Evolutionary conservation across 768 basidiomycete genomes (phyloP).

Genomic region (Lentinus brumalis): DNA sequence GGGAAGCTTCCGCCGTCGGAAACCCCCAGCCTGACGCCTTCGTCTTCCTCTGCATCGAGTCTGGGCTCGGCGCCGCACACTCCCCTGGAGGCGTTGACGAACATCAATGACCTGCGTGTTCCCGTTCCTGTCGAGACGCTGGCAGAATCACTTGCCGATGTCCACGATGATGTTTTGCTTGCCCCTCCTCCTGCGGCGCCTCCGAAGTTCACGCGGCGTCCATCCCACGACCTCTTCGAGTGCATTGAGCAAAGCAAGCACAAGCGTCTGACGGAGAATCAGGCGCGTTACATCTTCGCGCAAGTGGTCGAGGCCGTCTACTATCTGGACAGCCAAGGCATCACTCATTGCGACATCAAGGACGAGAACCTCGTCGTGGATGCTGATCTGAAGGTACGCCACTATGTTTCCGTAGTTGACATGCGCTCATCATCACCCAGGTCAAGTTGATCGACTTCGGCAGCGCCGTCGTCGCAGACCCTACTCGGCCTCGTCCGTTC

Average conservation of each 20-base stretch:
- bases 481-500: conserved; percentile 58
- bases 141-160: neutral
- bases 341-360: conserved; percentile 95
- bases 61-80: conserved; percentile 45
- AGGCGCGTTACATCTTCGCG: conserved; percentile 80
- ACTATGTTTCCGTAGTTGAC: neutral
- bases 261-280: conserved; percentile 74
- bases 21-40: conserved; percentile 60
- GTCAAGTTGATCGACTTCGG: conserved; percentile 98
- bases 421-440: conserved; percentile 37
- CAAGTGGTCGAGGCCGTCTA: conserved; percentile 87
- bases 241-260: conserved; percentile 88
- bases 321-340: conserved; percentile 80
- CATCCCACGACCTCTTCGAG: conserved; percentile 93
- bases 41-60: conserved; percentile 50
- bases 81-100: conserved; percentile 30
- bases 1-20: conserved; percentile 48
- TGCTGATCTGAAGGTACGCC: conserved; percentile 62
- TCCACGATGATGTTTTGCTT: conserved; percentile 11
- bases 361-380: conserved; percentile 93
- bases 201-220: conserved; percentile 58
- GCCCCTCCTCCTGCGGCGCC: conserved; percentile 14
- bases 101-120: neutral
- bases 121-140: neutral
- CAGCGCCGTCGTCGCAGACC: conserved; percentile 77